Evolutionary conservation across 345 rosid species (phyloP), one percentile per base, ranked within the genome.

Genomic region (Eucalyptus regnans): DNA sequence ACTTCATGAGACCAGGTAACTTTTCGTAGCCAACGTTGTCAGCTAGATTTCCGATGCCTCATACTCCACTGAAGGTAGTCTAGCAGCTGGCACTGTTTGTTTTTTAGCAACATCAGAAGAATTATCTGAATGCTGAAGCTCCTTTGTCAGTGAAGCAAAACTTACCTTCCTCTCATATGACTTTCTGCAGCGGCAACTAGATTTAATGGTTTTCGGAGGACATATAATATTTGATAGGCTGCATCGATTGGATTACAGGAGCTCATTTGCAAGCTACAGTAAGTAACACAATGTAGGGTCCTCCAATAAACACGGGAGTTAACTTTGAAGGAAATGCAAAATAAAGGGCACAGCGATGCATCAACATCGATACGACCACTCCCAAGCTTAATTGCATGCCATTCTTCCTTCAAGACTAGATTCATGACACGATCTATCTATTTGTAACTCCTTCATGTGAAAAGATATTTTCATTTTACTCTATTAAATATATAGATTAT

Each of bases 181-280:
- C 91, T 76, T 33, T 87, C 91, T 15, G 46, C 87, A 88, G 31
- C 48, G 88, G 85, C 89, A 86, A 86, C 89, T 48, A 51, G 89
- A 44, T 62, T 33, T 80, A 86, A 81, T 50, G 94, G 96, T 89
- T 93, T 96, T 88, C 89, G 94, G 71, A 97, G 99, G 91, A 94
- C 86, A 83, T n/a, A n/a, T 91, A 97, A 90, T 86, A 97, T 97
- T 87, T 95, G 94, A 84, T 76, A 88, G 87, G 94, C 99, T 95
- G 93, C 92, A 93, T 33, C 37, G 71, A 80, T 52, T 33, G 86
- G 62, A 86, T 66, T 29, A 44, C 33, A 52, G 18, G 23, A 52
- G 58, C 18, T 52, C 58, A 52, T 52, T 52, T 23, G 62, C 62
- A 52, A 56, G 27, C 64, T 58, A 3, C 7, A 25, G 12, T 58